Evolutionary conservation across 768 basidiomycete species (phyloP).

Genomic region (Leucocoprinus sp.): DNA sequence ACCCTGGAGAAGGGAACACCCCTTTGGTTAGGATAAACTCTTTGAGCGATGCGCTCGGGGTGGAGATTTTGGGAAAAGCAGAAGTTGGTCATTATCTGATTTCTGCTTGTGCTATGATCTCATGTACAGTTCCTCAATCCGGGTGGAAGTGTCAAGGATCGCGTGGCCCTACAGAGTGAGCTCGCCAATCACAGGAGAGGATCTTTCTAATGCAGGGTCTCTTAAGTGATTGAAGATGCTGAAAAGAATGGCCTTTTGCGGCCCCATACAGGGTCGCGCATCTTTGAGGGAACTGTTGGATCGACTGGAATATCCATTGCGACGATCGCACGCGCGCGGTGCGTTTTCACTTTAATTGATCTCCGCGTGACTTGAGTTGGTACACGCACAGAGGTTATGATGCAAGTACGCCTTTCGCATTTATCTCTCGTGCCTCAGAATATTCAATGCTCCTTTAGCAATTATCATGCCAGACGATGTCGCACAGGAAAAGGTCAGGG

Average conservation of each 20-base stretch:
- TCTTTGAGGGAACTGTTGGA: conserved; percentile 96
- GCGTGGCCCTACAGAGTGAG: conserved; percentile 88
- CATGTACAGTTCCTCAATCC: conserved; percentile 87
- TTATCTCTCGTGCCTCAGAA: background rate
- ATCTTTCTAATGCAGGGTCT: background rate
- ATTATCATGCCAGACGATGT: conserved; percentile 90
- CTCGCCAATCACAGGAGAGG: background rate
- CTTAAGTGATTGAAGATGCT: conserved; percentile 87
- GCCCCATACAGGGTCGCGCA: conserved; percentile 82
- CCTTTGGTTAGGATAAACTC: conserved; percentile 89
- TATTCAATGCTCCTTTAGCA: conserved; percentile 32
- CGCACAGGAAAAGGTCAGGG: conserved; percentile 84
- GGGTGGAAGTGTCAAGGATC: conserved; percentile 95
- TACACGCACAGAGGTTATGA: conserved; percentile 69
- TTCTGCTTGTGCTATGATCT: conserved; percentile 19
- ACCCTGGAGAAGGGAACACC: conserved; percentile 68
- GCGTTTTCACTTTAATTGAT: conserved; percentile 14
- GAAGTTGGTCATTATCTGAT: conserved; percentile 45
- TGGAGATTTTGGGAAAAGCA: conserved; percentile 93
- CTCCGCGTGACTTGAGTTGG: background rate
- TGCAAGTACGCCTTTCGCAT: conserved; percentile 45
- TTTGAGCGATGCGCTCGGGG: conserved; percentile 81
- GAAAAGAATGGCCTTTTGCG: conserved; percentile 74
- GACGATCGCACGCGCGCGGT: conserved; percentile 85
- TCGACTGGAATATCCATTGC: conserved; percentile 96